Evolutionary conservation across 805 yeast species (phyloP).

Genomic region (Ogataea siamensis): DNA sequence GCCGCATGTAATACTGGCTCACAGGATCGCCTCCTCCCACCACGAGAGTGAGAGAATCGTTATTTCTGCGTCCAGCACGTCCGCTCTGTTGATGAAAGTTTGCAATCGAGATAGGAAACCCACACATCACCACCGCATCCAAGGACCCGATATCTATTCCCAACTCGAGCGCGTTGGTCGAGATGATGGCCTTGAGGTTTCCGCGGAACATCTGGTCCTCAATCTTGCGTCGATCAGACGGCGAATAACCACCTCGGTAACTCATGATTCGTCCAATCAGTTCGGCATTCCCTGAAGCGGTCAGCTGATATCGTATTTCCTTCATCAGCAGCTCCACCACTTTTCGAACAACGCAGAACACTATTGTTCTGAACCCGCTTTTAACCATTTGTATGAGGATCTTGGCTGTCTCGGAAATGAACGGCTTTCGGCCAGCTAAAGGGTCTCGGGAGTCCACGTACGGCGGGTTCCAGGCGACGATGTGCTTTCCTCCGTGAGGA

Average conservation of each 20-base stretch:
- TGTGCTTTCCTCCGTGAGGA: conserved; percentile 73
- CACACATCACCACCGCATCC: conserved; percentile 89
- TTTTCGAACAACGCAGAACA: conserved; percentile 82
- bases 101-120: conserved; percentile 85
- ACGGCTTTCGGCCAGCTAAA: conserved; percentile 60
- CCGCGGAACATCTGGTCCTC: conserved; percentile 92
- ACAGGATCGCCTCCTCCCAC: conserved; percentile 83
- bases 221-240: conserved; percentile 79
- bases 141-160: conserved; percentile 94
- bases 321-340: conserved; percentile 88
- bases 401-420: conserved; percentile 74
- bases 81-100: conserved; percentile 96
- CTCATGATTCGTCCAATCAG: conserved; percentile 73
- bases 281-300: conserved; percentile 43
- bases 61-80: conserved; percentile 87
- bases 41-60: conserved; percentile 80
- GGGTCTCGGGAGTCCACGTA: conserved; percentile 57
- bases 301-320: conserved; percentile 61
- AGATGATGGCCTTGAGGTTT: conserved; percentile 76
- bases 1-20: conserved; percentile 77
- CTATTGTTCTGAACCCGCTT: conserved; percentile 73
- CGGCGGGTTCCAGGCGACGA: conserved; percentile 87
- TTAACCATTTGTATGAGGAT: conserved; percentile 64
- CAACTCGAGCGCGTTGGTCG: conserved; percentile 92
- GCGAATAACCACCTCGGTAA: conserved; percentile 92